Conservation (phyloP, 768 basidiomycete genomes). For the Arthromyces matolae region DNA sequence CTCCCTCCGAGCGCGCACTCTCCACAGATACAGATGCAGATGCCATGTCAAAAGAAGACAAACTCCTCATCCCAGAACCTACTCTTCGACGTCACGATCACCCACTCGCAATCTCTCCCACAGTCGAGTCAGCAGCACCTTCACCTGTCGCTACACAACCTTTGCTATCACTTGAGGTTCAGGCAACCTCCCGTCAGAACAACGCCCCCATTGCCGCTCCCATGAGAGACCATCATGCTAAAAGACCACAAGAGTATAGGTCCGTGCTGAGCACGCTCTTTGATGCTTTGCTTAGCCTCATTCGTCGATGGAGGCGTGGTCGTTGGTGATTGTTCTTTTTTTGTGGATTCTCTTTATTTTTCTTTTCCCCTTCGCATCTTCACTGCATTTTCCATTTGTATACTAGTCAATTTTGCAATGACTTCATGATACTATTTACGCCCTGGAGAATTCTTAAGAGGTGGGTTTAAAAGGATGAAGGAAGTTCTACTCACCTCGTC, state of each 20-base stretch:
- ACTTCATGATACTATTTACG: too few species aligned
- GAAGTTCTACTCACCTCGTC: slow-evolving; percentile 55
- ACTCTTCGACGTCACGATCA: neutral
- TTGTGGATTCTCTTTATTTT: neutral
- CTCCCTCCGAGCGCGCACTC: neutral
- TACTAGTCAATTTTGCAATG: too few species aligned
- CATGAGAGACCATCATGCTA: slow-evolving; percentile 5
- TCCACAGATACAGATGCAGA: neutral
- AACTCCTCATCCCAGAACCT: neutral
- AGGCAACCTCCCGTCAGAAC: slow-evolving; percentile 5
- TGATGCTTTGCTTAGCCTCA: slow-evolving; percentile 1
- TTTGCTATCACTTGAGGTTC: slow-evolving; percentile 6
- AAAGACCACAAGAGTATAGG: slow-evolving; percentile 8
- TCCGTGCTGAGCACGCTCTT: slow-evolving; percentile 8
- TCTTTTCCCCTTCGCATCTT: too few species aligned
- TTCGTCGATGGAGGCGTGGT: slow-evolving; percentile 6
- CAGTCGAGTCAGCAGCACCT: slow-evolving; percentile 6
- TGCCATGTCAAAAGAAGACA: neutral
- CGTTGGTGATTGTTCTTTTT: neutral
- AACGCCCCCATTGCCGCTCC: neutral
- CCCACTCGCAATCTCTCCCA: neutral
- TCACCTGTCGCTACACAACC: slow-evolving; percentile 7
- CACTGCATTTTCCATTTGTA: too few species aligned
- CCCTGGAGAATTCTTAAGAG: too few species aligned
- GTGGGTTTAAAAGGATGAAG: too few species aligned